Base-by-base conservation (phyloP, 1,284 basidiomycete species). In the Ceratobasidium sp. region DNA sequence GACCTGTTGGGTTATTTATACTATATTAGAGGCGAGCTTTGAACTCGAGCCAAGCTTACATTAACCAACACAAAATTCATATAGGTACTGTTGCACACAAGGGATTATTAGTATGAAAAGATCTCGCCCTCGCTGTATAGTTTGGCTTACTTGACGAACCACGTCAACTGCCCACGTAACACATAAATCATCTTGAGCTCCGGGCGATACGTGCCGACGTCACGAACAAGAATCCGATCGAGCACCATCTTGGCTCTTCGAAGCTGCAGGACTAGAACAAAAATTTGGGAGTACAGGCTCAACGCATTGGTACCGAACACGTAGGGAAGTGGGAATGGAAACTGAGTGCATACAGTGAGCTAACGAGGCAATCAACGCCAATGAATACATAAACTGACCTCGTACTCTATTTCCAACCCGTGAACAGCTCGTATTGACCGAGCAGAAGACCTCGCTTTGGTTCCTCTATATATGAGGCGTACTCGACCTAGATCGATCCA, bases 201-300 rank as follows among this genome's bases (percentile, higher is more conserved):
- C 29, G 78, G 78, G 62, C 80, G 68, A 60, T 77, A 76, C 15
- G 77, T 74, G 56, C 52, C 52, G 22, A 47, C 81, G 31, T 84
- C 82, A 32, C 87, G 81, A 1, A 91, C 83, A 34, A 90, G 77
- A 29, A 91, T 88, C 50, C 85, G 79, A 73, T 92, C 91, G 57
- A 93, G 74, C 34, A 88, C 82, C 72, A 81, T 83, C 76, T 92
- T 92, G 4, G 90, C 90, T 69, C 90, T 82, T 50, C 87, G 82
- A 34, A 94, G 82, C 75, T 93, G 91, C 34, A 94, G 78, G 50
- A 95, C 76, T 73, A 93, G 88, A n/a, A 86, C 81, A 73, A 94
- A 92, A 22, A 94, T 81, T 20, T 87, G 84, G 34, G 86, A 84
- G 72, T 94, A 93, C 0, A 82, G 78, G 72, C 85, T 83, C 56